These are phyloP conservation scores for Dendrobium catenatum DNA, from an alignment of 106 monocot species.

Conservation along the genomic window DNA sequence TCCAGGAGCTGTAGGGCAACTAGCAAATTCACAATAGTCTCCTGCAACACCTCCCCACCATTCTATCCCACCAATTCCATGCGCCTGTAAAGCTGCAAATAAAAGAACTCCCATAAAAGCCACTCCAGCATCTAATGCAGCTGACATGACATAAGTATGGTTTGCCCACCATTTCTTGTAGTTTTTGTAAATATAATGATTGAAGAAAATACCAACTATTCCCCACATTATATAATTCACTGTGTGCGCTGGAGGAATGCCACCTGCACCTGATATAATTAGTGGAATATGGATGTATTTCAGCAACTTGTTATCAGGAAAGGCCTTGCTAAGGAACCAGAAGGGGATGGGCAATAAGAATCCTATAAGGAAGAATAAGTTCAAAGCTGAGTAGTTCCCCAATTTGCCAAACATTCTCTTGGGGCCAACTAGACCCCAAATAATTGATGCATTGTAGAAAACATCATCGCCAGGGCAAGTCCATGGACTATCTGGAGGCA, in stretches of 20 bases:
- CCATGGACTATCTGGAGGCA: conserved; percentile 70
- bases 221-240: conserved; percentile 74
- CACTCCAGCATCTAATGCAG: conserved; percentile 62
- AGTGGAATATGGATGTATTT: conserved; percentile 63
- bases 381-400: conserved; percentile 30
- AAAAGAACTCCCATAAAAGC: conserved; percentile 64
- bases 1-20: conserved; percentile 35
- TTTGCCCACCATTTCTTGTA: conserved; percentile 72
- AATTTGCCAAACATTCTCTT: conserved; percentile 48
- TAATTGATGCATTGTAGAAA: conserved; percentile 69
- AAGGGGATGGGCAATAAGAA: conserved; percentile 49
- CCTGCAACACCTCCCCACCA: conserved; percentile 1
- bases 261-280: conserved; percentile 40
- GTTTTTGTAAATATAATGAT: conserved; percentile 43
- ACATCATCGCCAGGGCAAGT: conserved; percentile 69
- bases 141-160: conserved; percentile 73
- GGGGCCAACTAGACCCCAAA: conserved; percentile 87
- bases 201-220: conserved; percentile 47
- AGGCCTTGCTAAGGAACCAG: conserved; percentile 41
- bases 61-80: conserved; percentile 3
- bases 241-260: conserved; percentile 51
- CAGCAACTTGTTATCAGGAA: conserved; percentile 53
- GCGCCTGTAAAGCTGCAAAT: neutral
- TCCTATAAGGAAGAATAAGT: conserved; percentile 66
- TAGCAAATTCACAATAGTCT: neutral